These are phyloP conservation scores for Phytopythium helicoides DNA, from an alignment of 352 stramenopile genomes.

Conservation along the genomic window DNA sequence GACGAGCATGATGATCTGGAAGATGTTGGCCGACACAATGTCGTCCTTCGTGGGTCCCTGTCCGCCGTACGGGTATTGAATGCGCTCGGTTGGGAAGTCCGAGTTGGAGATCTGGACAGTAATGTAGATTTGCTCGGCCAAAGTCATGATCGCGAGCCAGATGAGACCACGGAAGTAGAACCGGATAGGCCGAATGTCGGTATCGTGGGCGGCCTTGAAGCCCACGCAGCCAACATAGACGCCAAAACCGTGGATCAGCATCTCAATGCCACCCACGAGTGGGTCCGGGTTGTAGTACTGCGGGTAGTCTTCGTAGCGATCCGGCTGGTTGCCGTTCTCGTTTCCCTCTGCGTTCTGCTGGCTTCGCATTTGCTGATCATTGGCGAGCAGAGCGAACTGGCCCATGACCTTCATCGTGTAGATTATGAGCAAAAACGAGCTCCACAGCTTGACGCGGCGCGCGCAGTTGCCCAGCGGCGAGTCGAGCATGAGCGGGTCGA, in stretches of 20 bases:
- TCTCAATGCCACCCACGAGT: constrained; percentile 57
- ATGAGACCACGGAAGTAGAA: constrained; percentile 80
- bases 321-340: constrained; percentile 32
- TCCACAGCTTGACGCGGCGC: constrained; percentile 85
- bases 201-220: constrained; percentile 86
- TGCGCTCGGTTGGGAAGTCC: constrained; percentile 66
- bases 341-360: constrained; percentile 27
- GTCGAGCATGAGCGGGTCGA: constrained; percentile 87
- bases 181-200: constrained; percentile 80
- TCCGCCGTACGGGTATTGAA: constrained; percentile 71
- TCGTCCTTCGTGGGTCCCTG: constrained; percentile 80
- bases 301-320: constrained; percentile 73
- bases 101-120: constrained; percentile 77
- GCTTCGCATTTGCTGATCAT: constrained; percentile 67
- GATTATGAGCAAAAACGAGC: constrained; percentile 85
- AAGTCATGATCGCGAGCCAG: constrained; percentile 74
- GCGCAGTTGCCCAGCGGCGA: constrained; percentile 79
- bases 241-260: constrained; percentile 78
- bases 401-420: constrained; percentile 91
- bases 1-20: constrained; percentile 81
- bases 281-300: constrained; percentile 81
- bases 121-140: constrained; percentile 81
- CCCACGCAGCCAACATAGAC: constrained; percentile 85
- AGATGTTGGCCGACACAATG: constrained; percentile 82
- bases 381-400: constrained; percentile 78